A percentile compares a stretch with the other conserved stretches of the same genome.
phyloP scores from a whole-genome alignment of 1,284 basidiomycete species.

The Malassezia nana region DNA sequence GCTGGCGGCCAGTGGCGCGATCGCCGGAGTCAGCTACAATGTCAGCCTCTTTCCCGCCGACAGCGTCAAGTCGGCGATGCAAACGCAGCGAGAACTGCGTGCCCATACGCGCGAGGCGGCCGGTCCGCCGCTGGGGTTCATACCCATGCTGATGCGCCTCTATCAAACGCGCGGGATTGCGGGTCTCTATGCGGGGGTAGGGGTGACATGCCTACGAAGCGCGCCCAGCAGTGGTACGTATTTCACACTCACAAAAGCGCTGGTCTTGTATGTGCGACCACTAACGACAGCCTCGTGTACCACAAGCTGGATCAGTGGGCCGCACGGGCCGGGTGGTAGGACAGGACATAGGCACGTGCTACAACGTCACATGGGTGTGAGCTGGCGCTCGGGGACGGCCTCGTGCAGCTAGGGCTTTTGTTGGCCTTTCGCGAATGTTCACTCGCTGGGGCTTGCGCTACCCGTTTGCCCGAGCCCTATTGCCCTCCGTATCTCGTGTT shows the following conservation, averaged over 20 bases:
- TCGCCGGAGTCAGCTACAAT: conserved; percentile 78
- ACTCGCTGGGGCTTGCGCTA: conserved; percentile 4
- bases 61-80: conserved; percentile 85
- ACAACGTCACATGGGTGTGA: background rate
- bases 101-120: conserved; percentile 11
- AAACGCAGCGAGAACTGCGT: conserved; percentile 79
- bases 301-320: conserved; percentile 37
- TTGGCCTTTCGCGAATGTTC: conserved; percentile 1
- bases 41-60: conserved; percentile 57
- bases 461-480: background rate
- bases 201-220: conserved; percentile 74
- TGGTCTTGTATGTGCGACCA: conserved; percentile 6
- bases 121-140: conserved; percentile 55
- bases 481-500: background rate
- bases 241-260: conserved; percentile 5
- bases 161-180: conserved; percentile 66
- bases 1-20: conserved; percentile 72
- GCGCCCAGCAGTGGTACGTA: conserved; percentile 55
- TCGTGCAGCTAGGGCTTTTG: background rate
- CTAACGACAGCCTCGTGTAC: conserved; percentile 23
- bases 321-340: conserved; percentile 27
- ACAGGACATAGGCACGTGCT: background rate
- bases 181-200: conserved; percentile 86
- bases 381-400: background rate
- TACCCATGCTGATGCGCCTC: conserved; percentile 63